phyloP scores from a whole-genome alignment of 1,284 basidiomycete species.

The Schizophyllum commune region DNA sequence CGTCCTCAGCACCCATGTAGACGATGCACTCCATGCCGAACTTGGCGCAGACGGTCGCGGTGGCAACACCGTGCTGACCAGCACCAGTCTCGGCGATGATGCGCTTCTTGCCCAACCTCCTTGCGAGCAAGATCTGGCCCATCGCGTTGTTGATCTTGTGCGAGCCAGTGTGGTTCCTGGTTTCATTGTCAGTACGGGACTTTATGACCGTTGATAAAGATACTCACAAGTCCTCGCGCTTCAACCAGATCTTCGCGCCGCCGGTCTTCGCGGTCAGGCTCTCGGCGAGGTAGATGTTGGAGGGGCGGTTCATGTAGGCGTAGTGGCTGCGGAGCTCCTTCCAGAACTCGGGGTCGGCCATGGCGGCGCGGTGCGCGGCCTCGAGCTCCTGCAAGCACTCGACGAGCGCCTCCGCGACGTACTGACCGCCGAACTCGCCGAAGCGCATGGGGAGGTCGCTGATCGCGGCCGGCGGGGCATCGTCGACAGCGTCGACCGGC shows the following conservation, averaged over 20 bases:
- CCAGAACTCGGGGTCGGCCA: conserved; percentile 88
- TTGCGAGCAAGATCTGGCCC: conserved; percentile 90
- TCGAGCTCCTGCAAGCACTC: conserved; percentile 91
- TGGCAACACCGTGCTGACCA: conserved; percentile 98
- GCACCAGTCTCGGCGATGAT: conserved; percentile 99
- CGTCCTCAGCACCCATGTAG: conserved; percentile 99
- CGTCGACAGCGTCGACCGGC: conserved; percentile 16
- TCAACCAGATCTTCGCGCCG: conserved; percentile 96
- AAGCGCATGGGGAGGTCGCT: conserved; percentile 74
- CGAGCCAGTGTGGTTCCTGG: conserved; percentile 90
- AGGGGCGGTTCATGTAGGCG: conserved; percentile 84
- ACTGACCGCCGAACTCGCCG: conserved; percentile 95
- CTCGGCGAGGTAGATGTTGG: conserved; percentile 68
- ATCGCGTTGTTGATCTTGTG: conserved; percentile 98
- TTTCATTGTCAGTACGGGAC: conserved; percentile 1
- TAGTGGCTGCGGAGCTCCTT: conserved; percentile 87
- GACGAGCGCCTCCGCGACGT: conserved; percentile 91
- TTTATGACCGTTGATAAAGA: neutral
- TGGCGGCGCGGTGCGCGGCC: conserved; percentile 81
- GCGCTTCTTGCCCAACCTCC: conserved; percentile 88
- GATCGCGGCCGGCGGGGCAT: conserved; percentile 19
- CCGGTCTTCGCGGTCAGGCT: conserved; percentile 71
- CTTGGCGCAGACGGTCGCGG: conserved; percentile 95
- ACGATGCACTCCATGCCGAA: conserved; percentile 95
- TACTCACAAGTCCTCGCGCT: conserved; percentile 88